phyloP scores from a whole-genome alignment of 306 rosid species.

The Quillaja saponaria region DNA sequence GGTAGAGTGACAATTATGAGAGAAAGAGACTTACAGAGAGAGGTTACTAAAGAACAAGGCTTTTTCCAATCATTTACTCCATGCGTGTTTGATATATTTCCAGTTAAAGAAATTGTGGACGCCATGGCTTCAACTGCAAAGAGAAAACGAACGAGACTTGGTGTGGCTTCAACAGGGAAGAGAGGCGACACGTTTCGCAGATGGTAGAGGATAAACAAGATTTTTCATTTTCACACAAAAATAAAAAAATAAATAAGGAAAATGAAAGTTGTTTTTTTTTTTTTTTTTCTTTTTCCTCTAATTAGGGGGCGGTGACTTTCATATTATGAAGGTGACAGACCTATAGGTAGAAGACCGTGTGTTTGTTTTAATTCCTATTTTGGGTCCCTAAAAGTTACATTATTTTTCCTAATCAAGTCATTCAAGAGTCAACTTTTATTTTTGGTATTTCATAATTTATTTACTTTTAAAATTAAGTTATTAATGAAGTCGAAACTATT shows the following conservation, averaged over 20 bases:
- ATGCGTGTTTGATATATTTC: constrained; percentile 43
- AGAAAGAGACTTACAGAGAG: constrained; percentile 41
- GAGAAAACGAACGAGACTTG: background rate
- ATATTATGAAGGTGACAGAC: too few species aligned
- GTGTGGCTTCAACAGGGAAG: background rate
- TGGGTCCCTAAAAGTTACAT: too few species aligned
- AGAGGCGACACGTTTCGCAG: background rate
- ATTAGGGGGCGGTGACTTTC: background rate
- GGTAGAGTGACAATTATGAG: constrained; percentile 3
- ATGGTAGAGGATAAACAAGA: constrained; percentile 3
- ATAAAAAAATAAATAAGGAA: background rate
- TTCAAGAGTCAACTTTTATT: too few species aligned
- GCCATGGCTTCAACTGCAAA: constrained; percentile 44
- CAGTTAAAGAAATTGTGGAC: constrained; percentile 51
- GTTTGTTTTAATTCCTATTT: too few species aligned
- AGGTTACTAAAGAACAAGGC: constrained; percentile 33
- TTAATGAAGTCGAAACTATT: too few species aligned
- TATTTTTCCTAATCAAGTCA: too few species aligned
- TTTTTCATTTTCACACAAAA: too few species aligned
- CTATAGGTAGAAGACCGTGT: too few species aligned
- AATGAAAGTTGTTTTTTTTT: too few species aligned
- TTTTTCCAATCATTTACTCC: constrained; percentile 45
- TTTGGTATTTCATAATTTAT: too few species aligned
- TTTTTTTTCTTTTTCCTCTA: background rate
- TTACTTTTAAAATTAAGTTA: too few species aligned